Evolutionary conservation across 148 eudicot species (phyloP), one percentile per base, ranked within the genome.

Genomic region (Rhododendron molle): DNA sequence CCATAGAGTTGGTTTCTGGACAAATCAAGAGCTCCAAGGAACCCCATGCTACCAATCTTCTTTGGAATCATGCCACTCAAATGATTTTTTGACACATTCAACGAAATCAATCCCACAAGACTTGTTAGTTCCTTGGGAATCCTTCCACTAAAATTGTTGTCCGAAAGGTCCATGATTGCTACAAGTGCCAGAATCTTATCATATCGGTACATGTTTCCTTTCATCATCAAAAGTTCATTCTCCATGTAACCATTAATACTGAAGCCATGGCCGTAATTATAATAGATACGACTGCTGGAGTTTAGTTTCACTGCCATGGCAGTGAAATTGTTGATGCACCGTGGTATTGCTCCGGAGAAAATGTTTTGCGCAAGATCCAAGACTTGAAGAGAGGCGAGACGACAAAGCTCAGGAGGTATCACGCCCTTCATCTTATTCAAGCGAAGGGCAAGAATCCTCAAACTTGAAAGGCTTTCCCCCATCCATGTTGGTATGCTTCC

Each of bases 401-500:
- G 26, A 71, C 80, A 85, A 13, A 85, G n/a, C 26, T 52, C 80
- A 1, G 18, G 2, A 50, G 84, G 84, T 43, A 81, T 54, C 21
- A 32, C 0, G 4, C 81, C 80, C 10, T 23, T 7, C 21, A 81
- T 71, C 26, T 11, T 86, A 26, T 86, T 86, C 0, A 80, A 80
- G 1, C 34, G 80, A 23, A 81, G 84, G 18, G 4, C 40, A 2
- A 86, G 88, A 62, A 81, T 10, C 6, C 15, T 78, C 81, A 77
- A 77, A 0, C 10, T 43, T 50, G 77, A 3, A 14, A 71, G 36
- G 5, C 47, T 71, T 69, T 49, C 47, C 4, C 89, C 82, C 0
- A 85, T 4, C 87, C 86, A 83, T 56, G 80, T 11, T 1, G 86
- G 89, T 67, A 87, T 82, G 34, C 36, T 50, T 46, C 91, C 89